Evolutionary conservation across 2,329 filamentous ascomycete species (phyloP).

Genomic region (Venturia asperata): DNA sequence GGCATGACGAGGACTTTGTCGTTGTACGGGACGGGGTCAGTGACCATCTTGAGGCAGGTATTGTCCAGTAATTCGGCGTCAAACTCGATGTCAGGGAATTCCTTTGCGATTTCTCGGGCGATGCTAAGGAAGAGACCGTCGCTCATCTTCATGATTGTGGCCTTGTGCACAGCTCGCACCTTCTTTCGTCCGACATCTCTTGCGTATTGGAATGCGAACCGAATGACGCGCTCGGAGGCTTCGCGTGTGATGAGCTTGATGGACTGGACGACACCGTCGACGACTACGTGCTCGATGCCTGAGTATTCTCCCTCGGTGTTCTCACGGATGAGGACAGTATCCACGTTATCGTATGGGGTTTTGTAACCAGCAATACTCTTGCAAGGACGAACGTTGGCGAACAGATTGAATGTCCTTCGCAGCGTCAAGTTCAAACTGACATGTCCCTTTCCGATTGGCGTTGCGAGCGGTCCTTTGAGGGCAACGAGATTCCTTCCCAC

Average conservation of each 20-base stretch:
- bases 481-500: constrained; percentile 95
- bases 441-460: constrained; percentile 96
- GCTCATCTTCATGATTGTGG: constrained; percentile 99
- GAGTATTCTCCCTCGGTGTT: constrained; percentile 99
- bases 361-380: constrained; percentile 95
- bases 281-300: constrained; percentile 95
- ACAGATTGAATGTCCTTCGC: constrained; percentile 98
- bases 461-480: constrained; percentile 95
- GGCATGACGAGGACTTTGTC: constrained; percentile 98
- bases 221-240: constrained; percentile 89
- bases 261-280: constrained; percentile 95
- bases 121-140: constrained; percentile 95
- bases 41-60: constrained; percentile 98
- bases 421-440: constrained; percentile 98
- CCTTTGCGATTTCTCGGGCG: constrained; percentile 79
- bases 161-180: constrained; percentile 98
- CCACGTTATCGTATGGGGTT: constrained; percentile 94
- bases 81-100: constrained; percentile 93
- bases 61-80: constrained; percentile 98
- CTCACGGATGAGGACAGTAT: constrained; percentile 96
- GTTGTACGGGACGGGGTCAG: constrained; percentile 92
- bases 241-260: constrained; percentile 99
- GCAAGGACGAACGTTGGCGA: constrained; percentile 98
- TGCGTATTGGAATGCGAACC: constrained; percentile 98
- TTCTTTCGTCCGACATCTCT: constrained; percentile 88